Conservation (phyloP, 495 filamentous ascomycete species). For the Clohesyomyces aquaticus region DNA sequence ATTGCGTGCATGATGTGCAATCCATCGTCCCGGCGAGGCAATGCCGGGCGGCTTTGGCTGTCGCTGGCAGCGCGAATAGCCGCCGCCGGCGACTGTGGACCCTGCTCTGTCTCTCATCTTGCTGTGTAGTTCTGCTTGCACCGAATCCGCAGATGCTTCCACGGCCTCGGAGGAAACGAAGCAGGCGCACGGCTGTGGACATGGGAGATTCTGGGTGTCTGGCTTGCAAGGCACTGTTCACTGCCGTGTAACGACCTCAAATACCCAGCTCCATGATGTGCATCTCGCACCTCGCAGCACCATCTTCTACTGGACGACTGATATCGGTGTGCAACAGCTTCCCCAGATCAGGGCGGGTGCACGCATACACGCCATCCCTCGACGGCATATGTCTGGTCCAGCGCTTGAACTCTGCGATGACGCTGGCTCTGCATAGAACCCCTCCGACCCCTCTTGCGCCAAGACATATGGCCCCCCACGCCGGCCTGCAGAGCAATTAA, state of each 20-base stretch:
- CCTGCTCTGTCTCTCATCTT: neutral
- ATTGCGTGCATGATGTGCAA: conserved; percentile 17
- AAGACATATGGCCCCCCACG: conserved; percentile 13
- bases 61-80: neutral
- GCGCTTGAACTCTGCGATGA: too few relatives aligned
- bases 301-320: conserved; percentile 7
- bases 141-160: neutral
- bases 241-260: conserved; percentile 13
- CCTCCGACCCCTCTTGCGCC: conserved; percentile 13
- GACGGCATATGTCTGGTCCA: too few relatives aligned
- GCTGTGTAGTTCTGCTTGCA: neutral
- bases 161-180: neutral
- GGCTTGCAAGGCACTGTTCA: too few relatives aligned
- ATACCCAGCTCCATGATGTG: neutral
- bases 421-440: conserved; percentile 11
- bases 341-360: conserved; percentile 20
- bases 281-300: neutral
- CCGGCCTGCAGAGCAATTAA: conserved; percentile 26
- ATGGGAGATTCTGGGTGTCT: too few relatives aligned
- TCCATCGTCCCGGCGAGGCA: conserved; percentile 7
- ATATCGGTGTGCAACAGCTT: conserved; percentile 23
- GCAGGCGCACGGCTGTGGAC: too few relatives aligned
- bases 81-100: neutral
- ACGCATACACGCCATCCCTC: conserved; percentile 1
- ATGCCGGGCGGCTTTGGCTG: neutral